phyloP scores from a whole-genome alignment of 1,284 basidiomycete genomes.

The Marasmius fiardii region DNA sequence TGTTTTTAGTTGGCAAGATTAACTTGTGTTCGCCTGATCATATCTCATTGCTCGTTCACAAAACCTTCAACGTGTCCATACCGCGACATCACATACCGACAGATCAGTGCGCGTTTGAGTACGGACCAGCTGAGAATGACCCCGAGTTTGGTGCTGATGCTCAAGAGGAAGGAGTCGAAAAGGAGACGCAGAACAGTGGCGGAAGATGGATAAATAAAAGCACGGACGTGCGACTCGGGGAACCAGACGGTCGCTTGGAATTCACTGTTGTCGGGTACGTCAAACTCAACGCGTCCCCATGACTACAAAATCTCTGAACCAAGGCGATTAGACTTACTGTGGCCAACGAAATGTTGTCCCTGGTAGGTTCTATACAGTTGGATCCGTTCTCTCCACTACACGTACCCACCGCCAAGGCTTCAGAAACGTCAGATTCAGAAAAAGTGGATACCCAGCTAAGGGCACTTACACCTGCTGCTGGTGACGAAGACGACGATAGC shows the following conservation, averaged over 20 bases:
- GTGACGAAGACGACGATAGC: conserved; percentile 6
- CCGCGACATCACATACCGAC: conserved; percentile 87
- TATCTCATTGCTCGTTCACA: conserved; percentile 88
- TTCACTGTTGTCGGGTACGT: conserved; percentile 93
- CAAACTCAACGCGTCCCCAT: conserved; percentile 13
- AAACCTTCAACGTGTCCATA: conserved; percentile 97
- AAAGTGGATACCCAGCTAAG: conserved; percentile 1
- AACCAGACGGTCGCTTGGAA: conserved; percentile 62
- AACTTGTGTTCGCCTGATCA: conserved; percentile 94
- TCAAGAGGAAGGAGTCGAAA: conserved; percentile 22
- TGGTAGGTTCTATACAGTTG: conserved; percentile 85
- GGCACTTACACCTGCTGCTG: not conserved
- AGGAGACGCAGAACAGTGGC: conserved; percentile 36
- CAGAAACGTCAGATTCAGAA: conserved; percentile 6
- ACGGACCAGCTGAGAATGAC: conserved; percentile 75
- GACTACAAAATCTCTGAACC: conserved; percentile 6
- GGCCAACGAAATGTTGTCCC: conserved; percentile 93
- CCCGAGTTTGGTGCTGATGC: conserved; percentile 57
- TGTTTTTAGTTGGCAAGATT: conserved; percentile 71
- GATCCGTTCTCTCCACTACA: conserved; percentile 81
- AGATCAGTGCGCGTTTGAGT: conserved; percentile 85
- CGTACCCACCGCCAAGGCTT: conserved; percentile 26
- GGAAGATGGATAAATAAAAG: conserved; percentile 83
- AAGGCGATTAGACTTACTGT: conserved; percentile 70
- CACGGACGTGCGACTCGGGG: conserved; percentile 75